Percentiles rank a stretch among this genome's conserved stretches.
Conservation (phyloP, 257 asterid genomes). For the Cordia subcordata region DNA sequence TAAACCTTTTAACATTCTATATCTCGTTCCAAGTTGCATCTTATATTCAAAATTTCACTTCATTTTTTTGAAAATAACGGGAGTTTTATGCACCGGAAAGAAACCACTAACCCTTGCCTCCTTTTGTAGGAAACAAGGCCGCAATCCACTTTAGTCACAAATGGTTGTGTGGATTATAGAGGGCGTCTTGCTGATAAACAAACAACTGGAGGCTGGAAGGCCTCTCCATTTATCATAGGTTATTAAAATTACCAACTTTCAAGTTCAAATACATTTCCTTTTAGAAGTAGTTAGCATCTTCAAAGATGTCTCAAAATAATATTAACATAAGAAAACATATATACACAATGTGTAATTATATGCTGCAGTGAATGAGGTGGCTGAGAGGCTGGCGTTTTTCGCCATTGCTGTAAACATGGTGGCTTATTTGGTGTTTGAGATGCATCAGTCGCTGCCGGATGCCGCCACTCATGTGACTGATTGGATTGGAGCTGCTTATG, state of each 20-base stretch:
- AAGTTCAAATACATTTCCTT: not conserved
- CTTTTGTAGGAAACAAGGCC: conserved; percentile 22
- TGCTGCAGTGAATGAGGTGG: conserved; percentile 73
- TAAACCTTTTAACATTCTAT: too few species aligned
- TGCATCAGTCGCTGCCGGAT: conserved; percentile 60
- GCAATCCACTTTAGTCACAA: conserved; percentile 38
- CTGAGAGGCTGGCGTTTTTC: conserved; percentile 77
- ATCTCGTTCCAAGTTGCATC: too few species aligned
- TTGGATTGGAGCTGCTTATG: conserved; percentile 85
- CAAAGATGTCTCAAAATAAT: not conserved
- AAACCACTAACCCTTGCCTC: not conserved
- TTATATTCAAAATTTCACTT: too few species aligned
- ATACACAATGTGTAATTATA: not conserved
- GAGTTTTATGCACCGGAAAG: too few species aligned
- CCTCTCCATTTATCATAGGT: conserved; percentile 81
- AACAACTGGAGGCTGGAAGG: conserved; percentile 73
- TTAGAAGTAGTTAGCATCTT: not conserved
- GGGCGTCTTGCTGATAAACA: conserved; percentile 51
- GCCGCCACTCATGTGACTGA: conserved; percentile 83
- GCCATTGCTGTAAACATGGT: conserved; percentile 76
- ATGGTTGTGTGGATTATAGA: conserved; percentile 58
- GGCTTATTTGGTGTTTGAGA: conserved; percentile 47
- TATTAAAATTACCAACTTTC: too few species aligned
- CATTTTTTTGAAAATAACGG: too few species aligned
- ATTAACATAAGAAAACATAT: not conserved